Evolutionary conservation across 1,139 yeast genomes (phyloP).

Genomic region (Saccharomycopsis phalli): DNA sequence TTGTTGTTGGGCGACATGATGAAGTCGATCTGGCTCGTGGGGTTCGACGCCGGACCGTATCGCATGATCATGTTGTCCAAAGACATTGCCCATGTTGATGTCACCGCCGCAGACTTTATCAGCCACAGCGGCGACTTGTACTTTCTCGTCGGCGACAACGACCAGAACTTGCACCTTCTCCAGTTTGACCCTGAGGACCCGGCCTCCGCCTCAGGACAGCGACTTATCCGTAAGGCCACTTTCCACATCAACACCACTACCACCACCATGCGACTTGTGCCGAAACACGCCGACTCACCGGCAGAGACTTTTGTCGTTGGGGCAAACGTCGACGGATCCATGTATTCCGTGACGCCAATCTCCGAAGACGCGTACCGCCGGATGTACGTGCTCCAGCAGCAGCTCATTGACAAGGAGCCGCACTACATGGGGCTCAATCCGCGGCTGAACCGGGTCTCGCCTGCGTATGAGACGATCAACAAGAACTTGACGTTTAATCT

Average conservation of each 20-base stretch:
- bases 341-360: constrained; percentile 68
- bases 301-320: constrained; percentile 52
- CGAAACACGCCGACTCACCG: constrained; percentile 26
- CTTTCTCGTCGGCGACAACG: constrained; percentile 62
- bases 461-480: constrained; percentile 26
- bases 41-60: constrained; percentile 93
- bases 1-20: constrained; percentile 71
- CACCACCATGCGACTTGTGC: constrained; percentile 49
- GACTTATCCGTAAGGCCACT: constrained; percentile 59
- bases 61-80: constrained; percentile 74
- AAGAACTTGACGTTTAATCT: constrained; percentile 16
- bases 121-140: constrained; percentile 61
- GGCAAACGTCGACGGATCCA: constrained; percentile 69
- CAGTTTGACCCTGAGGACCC: constrained; percentile 94
- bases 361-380: constrained; percentile 70
- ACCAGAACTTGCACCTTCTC: constrained; percentile 60
- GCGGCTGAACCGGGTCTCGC: constrained; percentile 52
- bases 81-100: constrained; percentile 57
- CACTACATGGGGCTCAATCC: constrained; percentile 82
- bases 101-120: constrained; percentile 37
- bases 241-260: constrained; percentile 61
- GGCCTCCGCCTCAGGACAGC: constrained; percentile 69
- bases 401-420: constrained; percentile 63
- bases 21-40: constrained; percentile 75
- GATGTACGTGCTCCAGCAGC: constrained; percentile 81